Conservation (phyloP, 768 basidiomycete species). For the Xerocomus brunneocitrinus region DNA sequence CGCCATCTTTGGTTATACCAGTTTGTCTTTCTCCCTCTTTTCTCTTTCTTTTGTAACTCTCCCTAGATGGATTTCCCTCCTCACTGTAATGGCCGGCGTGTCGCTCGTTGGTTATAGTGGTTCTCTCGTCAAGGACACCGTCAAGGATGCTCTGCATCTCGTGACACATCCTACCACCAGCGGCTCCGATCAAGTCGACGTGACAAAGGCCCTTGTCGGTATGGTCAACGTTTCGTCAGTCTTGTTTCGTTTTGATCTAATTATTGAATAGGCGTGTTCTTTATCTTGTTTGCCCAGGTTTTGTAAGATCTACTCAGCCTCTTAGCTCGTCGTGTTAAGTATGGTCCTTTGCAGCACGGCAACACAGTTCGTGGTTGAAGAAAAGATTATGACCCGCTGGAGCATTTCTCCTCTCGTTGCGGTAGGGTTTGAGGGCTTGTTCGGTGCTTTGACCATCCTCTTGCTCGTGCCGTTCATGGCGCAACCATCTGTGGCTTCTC, state of each 20-base stretch:
- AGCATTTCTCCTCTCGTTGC: constrained; percentile 85
- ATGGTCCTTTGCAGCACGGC: constrained; percentile 59
- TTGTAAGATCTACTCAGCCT: constrained; percentile 54
- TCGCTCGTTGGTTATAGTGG: constrained; percentile 85
- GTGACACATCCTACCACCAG: constrained; percentile 18
- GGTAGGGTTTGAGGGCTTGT: constrained; percentile 92
- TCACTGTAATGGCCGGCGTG: constrained; percentile 84
- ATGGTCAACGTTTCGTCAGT: constrained; percentile 12
- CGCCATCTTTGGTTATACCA: constrained; percentile 86
- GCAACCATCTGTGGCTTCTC: constrained; percentile 56
- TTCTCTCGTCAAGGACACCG: constrained; percentile 74
- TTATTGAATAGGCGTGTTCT: constrained; percentile 64
- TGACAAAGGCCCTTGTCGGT: constrained; percentile 75
- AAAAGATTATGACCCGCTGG: constrained; percentile 90
- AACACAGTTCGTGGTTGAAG: constrained; percentile 91
- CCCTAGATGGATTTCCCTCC: constrained; percentile 80
- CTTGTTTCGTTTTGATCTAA: constrained; percentile 15
- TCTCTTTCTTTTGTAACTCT: constrained; percentile 1
- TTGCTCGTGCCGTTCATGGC: constrained; percentile 78
- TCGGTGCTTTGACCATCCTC: constrained; percentile 78
- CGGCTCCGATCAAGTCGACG: constrained; percentile 53
- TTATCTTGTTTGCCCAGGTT: constrained; percentile 90
- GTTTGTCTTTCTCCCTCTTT: constrained; percentile 35
- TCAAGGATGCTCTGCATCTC: constrained; percentile 42
- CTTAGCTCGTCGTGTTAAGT: not conserved